phyloP scores from a whole-genome alignment of 202 grass and related monocot genomes.

The Hordeum pubiflorum region DNA sequence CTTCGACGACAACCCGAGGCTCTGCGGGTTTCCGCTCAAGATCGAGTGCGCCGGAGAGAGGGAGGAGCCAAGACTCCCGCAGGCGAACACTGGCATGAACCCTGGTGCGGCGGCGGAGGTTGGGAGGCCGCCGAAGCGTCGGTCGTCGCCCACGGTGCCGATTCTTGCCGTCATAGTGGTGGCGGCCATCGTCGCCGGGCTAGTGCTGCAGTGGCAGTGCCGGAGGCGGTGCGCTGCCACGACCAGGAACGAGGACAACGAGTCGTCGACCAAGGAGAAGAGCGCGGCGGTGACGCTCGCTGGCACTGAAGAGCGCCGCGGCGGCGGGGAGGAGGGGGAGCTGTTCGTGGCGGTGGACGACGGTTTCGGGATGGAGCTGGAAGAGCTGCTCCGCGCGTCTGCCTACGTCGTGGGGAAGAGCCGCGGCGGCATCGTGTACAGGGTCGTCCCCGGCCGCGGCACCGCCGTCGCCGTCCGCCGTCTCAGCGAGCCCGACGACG shows the following conservation, averaged over 20 bases:
- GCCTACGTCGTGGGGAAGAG: conserved; percentile 94
- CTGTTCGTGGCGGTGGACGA: conserved; percentile 79
- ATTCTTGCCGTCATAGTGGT: conserved; percentile 53
- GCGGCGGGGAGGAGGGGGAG: conserved; percentile 61
- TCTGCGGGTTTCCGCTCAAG: conserved; percentile 87
- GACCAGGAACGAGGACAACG: conserved; percentile 28
- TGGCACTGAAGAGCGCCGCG: conserved; percentile 36
- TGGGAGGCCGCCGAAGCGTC: conserved; percentile 20
- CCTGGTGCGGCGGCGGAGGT: conserved; percentile 21
- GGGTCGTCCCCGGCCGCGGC: conserved; percentile 50
- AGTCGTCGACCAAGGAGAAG: conserved; percentile 44
- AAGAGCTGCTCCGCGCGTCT: conserved; percentile 80
- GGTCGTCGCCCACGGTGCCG: conserved; percentile 33
- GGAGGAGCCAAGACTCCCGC: conserved; percentile 45
- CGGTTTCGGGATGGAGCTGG: conserved; percentile 75
- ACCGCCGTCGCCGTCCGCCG: conserved; percentile 64
- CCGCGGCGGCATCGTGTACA: conserved; percentile 77
- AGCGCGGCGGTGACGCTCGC: conserved; percentile 21
- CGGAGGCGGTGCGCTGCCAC: conserved; percentile 32
- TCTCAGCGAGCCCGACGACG: conserved; percentile 82
- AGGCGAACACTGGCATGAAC: conserved; percentile 32
- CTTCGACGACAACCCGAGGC: conserved; percentile 62
- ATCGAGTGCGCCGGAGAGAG: conserved; percentile 37
- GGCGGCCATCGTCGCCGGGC: conserved; percentile 31
- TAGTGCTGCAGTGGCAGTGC: conserved; percentile 74